Percentiles rank a stretch among this genome's conserved stretches.
Evolutionary conservation across 2,329 filamentous ascomycete genomes (phyloP).

Genomic region (Ambrosiella xylebori): DNA sequence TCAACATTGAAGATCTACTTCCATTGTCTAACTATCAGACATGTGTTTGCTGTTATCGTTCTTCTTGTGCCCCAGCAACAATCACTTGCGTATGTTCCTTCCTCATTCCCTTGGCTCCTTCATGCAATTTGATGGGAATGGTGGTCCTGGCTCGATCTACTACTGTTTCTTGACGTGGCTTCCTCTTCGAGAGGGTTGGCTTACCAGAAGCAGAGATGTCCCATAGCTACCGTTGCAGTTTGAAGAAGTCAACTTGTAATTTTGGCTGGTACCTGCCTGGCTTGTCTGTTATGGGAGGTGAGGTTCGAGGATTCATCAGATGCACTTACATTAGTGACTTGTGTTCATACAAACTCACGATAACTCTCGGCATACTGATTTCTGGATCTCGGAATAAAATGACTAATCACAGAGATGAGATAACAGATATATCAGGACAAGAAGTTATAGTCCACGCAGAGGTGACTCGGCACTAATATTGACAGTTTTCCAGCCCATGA

Average conservation of each 20-base stretch:
- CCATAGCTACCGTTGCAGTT: background rate
- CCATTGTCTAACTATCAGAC: background rate
- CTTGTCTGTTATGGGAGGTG: background rate
- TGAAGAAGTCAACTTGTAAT: background rate
- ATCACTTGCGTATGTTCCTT: background rate
- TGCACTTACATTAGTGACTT: no score
- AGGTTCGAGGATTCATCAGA: no score
- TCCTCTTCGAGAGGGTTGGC: background rate
- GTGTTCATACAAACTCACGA: no score
- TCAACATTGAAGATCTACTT: no score
- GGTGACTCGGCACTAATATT: background rate
- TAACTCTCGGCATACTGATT: no score
- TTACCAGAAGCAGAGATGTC: background rate
- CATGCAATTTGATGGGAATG: background rate
- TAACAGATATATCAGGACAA: background rate
- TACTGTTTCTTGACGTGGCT: background rate
- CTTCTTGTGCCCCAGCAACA: background rate
- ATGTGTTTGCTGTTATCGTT: background rate
- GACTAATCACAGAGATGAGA: no score
- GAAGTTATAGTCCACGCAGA: background rate
- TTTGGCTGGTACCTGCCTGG: background rate
- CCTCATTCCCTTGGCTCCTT: background rate
- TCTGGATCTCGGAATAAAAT: no score
- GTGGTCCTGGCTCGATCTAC: background rate
- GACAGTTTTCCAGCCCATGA: background rate